Evolutionary conservation across 2,329 filamentous ascomycete genomes (phyloP).

Genomic region (Beauveria scarabaeidicola): DNA sequence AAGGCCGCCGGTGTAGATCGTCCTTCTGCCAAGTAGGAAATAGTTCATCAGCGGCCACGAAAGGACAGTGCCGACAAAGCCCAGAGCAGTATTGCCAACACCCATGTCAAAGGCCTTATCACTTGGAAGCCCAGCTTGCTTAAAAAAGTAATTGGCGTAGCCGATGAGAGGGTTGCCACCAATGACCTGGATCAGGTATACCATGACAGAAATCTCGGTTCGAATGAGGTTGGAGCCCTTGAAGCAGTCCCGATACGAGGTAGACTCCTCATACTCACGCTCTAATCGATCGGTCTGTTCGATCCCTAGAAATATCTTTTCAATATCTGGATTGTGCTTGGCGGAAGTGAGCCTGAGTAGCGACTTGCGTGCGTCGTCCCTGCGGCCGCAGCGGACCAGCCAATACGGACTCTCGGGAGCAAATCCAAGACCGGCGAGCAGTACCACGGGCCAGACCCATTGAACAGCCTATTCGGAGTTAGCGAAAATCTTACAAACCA

Average conservation of each 20-base stretch:
- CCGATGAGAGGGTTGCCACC: conserved; percentile 56
- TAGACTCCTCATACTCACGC: conserved; percentile 38
- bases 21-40: conserved; percentile 29
- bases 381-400: conserved; percentile 35
- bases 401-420: conserved; percentile 44
- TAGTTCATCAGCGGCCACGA: conserved; percentile 33
- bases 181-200: conserved; percentile 57
- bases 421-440: conserved; percentile 36
- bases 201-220: conserved; percentile 49
- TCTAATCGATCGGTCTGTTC: conserved; percentile 50
- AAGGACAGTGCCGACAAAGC: conserved; percentile 31
- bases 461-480: conserved; percentile 29
- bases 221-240: conserved; percentile 40
- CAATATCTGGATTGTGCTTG: conserved; percentile 16
- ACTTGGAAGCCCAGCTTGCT: conserved; percentile 22
- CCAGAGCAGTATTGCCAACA: conserved; percentile 31
- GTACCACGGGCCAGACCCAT: conserved; percentile 40
- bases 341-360: conserved; percentile 35
- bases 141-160: conserved; percentile 43
- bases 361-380: conserved; percentile 31
- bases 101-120: conserved; percentile 19
- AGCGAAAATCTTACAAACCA: background rate
- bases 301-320: conserved; percentile 45
- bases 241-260: conserved; percentile 43
- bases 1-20: conserved; percentile 24